Evolutionary conservation across 192 early-diverging fungal species (phyloP).

Genomic region (Kickxella alabastrina): DNA sequence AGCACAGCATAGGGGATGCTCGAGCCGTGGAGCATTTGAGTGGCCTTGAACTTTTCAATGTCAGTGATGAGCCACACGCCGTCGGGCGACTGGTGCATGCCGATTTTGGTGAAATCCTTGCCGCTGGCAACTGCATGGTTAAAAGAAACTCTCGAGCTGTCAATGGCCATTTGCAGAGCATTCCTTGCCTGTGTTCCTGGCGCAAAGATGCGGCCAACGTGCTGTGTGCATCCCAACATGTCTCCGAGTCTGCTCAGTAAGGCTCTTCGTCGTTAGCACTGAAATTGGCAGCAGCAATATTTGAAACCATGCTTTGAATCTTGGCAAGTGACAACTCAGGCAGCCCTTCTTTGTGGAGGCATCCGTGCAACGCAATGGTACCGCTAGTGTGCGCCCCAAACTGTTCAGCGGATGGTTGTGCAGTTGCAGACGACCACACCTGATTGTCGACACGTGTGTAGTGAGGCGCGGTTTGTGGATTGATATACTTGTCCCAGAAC

Average conservation of each 20-base stretch:
- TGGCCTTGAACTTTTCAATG: not conserved
- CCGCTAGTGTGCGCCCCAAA: not conserved
- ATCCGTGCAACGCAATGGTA: not conserved
- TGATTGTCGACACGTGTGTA: slow-evolving; percentile 3
- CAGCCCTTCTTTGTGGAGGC: not conserved
- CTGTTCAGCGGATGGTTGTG: not conserved
- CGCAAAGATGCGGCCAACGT: not conserved
- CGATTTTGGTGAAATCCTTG: slow-evolving; percentile 2
- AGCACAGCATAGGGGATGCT: no score
- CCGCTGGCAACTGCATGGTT: not conserved
- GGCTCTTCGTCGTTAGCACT: not conserved
- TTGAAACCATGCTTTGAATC: not conserved
- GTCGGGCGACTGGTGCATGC: slow-evolving; percentile 1
- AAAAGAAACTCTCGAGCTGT: not conserved
- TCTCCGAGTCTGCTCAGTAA: not conserved
- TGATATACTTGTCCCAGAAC: slow-evolving; percentile 7
- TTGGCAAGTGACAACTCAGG: not conserved
- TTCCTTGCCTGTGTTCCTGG: not conserved
- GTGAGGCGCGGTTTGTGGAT: not conserved
- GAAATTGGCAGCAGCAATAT: not conserved
- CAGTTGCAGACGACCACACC: not conserved
- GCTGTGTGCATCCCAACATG: no score
- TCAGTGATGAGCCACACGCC: slow-evolving; percentile 5
- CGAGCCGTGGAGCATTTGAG: not conserved
- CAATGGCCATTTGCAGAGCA: slow-evolving; percentile 4